These are phyloP conservation scores for Puccinia coronata DNA, from an alignment of 1,284 basidiomycete genomes.

Conservation along the genomic window DNA sequence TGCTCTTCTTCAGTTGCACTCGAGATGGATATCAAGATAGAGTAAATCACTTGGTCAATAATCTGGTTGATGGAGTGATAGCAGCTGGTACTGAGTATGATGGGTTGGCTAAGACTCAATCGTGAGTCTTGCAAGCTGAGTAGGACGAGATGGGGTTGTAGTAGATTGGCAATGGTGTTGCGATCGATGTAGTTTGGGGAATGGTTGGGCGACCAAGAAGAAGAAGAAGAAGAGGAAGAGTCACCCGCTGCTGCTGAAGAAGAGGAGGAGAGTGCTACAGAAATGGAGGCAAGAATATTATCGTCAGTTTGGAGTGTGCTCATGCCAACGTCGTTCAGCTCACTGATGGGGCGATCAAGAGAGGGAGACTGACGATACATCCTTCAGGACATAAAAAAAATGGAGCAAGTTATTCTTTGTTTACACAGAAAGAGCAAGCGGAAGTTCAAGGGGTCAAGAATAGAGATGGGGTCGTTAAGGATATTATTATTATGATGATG, in stretches of 20 bases:
- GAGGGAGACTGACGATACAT: no score
- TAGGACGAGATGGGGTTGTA: conserved; percentile 1
- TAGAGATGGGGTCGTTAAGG: no score
- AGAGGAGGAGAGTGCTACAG: background rate
- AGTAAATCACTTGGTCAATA: conserved; percentile 21
- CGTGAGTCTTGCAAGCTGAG: background rate
- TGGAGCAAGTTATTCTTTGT: no score
- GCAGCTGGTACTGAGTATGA: conserved; percentile 2
- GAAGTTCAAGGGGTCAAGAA: no score
- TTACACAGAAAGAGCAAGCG: no score
- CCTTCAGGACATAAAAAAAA: no score
- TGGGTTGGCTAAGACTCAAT: background rate
- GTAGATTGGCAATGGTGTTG: background rate
- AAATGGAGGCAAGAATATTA: no score
- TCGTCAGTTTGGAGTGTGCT: no score
- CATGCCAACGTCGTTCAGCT: no score
- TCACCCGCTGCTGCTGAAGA: background rate
- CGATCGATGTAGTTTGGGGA: background rate
- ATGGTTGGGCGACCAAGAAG: background rate
- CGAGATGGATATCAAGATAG: background rate
- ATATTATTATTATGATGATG: no score
- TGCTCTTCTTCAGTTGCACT: background rate
- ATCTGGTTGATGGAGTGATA: conserved; percentile 26
- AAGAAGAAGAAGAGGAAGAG: background rate
- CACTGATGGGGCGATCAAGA: no score